These are phyloP conservation scores for Mycena crocata DNA, from an alignment of 768 basidiomycete genomes.

Conservation along the genomic window DNA sequence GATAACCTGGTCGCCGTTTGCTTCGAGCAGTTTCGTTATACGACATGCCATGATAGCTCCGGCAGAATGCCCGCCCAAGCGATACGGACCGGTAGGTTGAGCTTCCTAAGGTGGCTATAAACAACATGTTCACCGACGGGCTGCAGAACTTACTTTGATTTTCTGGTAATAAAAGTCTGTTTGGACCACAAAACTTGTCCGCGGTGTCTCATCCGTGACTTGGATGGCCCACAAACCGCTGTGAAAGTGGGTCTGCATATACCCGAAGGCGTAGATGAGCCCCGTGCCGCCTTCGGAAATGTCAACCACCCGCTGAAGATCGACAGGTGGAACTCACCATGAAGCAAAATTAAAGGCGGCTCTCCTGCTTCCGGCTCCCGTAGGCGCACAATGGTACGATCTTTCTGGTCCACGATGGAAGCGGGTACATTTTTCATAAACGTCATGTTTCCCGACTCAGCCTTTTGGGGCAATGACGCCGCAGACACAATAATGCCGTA, in stretches of 20 bases:
- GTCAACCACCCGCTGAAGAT: neutral
- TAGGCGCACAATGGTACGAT: conserved; percentile 1
- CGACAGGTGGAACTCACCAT: neutral
- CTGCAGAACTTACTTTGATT: neutral
- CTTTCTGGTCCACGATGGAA: neutral
- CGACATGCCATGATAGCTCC: conserved; percentile 2
- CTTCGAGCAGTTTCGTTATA: neutral
- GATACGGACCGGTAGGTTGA: conserved; percentile 2
- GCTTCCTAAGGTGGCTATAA: neutral
- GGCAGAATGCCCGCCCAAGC: conserved; percentile 1
- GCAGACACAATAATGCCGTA: neutral
- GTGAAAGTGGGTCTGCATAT: conserved; percentile 3
- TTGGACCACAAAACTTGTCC: conserved; percentile 8
- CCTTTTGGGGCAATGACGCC: neutral
- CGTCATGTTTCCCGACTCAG: no score
- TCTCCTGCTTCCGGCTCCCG: neutral
- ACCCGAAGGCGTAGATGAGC: neutral
- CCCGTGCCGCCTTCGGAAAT: neutral
- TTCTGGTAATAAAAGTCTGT: conserved; percentile 15
- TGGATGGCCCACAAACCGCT: conserved; percentile 13
- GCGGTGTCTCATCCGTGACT: conserved; percentile 5
- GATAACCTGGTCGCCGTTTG: neutral
- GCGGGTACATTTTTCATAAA: neutral
- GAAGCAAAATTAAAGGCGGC: neutral
- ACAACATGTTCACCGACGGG: neutral